A percentile compares a stretch with the other conserved stretches of the same genome.
Evolutionary conservation across 2,329 filamentous ascomycete species (phyloP).

Genomic region (Curvularia spicifera): DNA sequence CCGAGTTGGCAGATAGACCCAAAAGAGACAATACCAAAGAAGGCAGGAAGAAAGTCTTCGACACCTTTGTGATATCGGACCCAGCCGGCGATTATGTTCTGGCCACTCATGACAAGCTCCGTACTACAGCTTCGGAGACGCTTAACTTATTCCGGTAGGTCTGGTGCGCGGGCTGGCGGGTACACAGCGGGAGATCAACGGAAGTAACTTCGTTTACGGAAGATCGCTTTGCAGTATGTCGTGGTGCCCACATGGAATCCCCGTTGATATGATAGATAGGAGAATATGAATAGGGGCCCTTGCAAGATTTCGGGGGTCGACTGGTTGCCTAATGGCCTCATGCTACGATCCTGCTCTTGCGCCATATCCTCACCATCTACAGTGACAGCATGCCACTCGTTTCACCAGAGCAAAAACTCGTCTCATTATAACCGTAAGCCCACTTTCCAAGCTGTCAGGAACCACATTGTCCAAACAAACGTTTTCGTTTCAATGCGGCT

Average conservation of each 20-base stretch:
- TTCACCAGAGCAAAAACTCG: background rate
- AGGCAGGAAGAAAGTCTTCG: background rate
- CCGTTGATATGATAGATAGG: background rate
- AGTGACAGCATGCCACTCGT: background rate
- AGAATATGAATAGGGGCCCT: background rate
- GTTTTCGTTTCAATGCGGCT: background rate
- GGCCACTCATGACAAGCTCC: background rate
- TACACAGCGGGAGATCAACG: slow-evolving; percentile 11
- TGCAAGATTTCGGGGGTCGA: background rate
- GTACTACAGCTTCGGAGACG: slow-evolving; percentile 3
- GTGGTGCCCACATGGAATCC: background rate
- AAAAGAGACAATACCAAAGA: background rate
- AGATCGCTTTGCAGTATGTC: slow-evolving; percentile 1
- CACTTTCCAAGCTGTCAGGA: background rate
- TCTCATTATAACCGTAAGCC: background rate
- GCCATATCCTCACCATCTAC: background rate
- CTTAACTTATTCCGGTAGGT: slow-evolving; percentile 3
- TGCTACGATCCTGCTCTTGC: background rate
- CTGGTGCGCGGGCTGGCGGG: background rate
- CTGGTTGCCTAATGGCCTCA: background rate
- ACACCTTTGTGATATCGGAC: background rate
- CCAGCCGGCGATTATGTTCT: background rate
- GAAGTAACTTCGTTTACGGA: background rate
- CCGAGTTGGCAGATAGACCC: background rate
- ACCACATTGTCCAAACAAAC: background rate